Base-by-base conservation (phyloP, 208 protist species). In the Trypanosoma congolense region DNA sequence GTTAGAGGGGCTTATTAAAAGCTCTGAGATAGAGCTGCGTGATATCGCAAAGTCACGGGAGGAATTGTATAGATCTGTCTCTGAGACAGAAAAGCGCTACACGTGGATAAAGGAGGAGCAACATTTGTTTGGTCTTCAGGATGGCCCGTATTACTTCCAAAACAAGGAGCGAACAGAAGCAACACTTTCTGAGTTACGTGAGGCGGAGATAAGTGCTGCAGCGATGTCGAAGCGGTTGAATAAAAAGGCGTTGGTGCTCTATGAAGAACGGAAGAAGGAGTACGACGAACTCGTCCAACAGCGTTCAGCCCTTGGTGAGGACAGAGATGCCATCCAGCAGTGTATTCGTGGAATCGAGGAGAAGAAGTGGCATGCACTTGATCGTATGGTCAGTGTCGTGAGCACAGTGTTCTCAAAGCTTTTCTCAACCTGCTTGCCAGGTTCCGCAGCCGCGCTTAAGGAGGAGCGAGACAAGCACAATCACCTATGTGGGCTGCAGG, bases 361-460 rank as follows among this genome's bases (percentile, higher is more conserved):
- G 8, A 98, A 99, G 70, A 99, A 99, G 83, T 98, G 95, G 77
- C 79, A 96, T 56, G 84, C 96, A 14, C 75, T 99, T 26, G 75
- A 96, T 48, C 87, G 80, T 16, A 99, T 98, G 69, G 98, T 96
- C 54, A 59, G 58, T 28, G 96, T 98, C 59, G 97, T 99, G 14
- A 97, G 92, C 78, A 69, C 48, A 29, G 93, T 98, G 65, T 99
- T 99, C 80, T 92, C 95, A 30, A 92, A 83, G 3, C 99, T 99
- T 44, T 99, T 99, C 65, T 88, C 84, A 6, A 96, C 89, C 0
- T 89, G 99, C 21, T 73, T 99, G 28, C 98, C 97, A 9, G 97
- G 97, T 4, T 85, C 97, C 26, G 75, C 93, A 2, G 82, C 98
- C 2, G 77, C 88, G 45, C 77, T 97, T 44, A 52, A 73, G 4